Percentiles rank a stretch among this genome's conserved stretches.
Conservation (phyloP, 1,284 basidiomycete genomes). For the Mycosarcoma mackinlayi region DNA sequence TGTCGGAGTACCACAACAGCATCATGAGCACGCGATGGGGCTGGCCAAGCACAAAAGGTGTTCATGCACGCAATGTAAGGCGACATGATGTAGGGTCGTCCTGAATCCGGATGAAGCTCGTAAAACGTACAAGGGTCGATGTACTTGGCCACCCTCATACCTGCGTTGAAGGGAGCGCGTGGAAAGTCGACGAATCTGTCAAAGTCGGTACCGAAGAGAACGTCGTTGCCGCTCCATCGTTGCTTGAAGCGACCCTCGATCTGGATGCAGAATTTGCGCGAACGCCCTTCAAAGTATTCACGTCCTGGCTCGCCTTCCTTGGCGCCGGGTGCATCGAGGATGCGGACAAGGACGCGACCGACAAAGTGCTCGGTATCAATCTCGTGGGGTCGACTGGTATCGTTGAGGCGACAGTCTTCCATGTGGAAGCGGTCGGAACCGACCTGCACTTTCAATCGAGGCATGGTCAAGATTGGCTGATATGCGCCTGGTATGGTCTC, state of each 20-base stretch:
- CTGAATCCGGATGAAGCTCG: conserved; percentile 66
- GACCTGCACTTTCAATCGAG: conserved; percentile 66
- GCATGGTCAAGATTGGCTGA: conserved; percentile 30
- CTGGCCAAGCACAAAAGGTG: conserved; percentile 69
- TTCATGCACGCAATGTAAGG: conserved; percentile 70
- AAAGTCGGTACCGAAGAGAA: conserved; percentile 65
- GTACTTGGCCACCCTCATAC: conserved; percentile 69
- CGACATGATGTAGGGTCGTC: conserved; percentile 70
- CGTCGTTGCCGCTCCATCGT: conserved; percentile 57
- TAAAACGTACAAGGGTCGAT: conserved; percentile 68
- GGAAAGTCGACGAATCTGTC: conserved; percentile 66
- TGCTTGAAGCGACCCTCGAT: conserved; percentile 70
- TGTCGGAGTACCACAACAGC: conserved; percentile 68
- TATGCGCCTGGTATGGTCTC: too few relatives aligned
- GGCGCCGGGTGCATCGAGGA: conserved; percentile 68
- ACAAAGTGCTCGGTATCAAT: conserved; percentile 69
- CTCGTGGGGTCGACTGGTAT: conserved; percentile 66
- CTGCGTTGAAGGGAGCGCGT: conserved; percentile 68
- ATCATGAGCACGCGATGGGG: conserved; percentile 64
- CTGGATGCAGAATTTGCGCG: conserved; percentile 69
- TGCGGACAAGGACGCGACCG: conserved; percentile 69
- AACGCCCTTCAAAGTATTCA: conserved; percentile 66
- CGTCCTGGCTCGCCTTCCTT: conserved; percentile 56
- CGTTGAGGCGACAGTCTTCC: conserved; percentile 68
- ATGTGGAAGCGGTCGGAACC: conserved; percentile 68